Evolutionary conservation across 371 early-diverging fungal species (phyloP).

Genomic region (Mortierella sp.): DNA sequence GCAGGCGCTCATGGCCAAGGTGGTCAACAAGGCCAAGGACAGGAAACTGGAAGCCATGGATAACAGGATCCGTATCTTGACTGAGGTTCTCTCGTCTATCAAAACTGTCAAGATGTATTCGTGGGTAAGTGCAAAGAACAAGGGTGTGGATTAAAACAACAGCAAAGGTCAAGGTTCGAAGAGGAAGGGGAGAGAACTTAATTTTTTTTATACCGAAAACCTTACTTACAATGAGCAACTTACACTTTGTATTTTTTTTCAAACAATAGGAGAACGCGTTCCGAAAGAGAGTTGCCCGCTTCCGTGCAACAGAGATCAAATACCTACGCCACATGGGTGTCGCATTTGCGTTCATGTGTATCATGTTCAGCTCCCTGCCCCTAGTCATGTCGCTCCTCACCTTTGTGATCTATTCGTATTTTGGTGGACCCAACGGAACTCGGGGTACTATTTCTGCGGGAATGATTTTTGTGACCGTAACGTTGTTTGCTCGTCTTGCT

Average conservation of each 20-base stretch:
- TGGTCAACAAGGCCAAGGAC: slow-evolving; percentile 34
- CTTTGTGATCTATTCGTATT: slow-evolving; percentile 32
- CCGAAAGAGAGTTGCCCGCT: slow-evolving; percentile 20
- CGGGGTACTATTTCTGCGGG: slow-evolving; percentile 38
- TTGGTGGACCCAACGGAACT: slow-evolving; percentile 51
- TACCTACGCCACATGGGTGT: slow-evolving; percentile 24
- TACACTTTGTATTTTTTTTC: not conserved
- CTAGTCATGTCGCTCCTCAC: slow-evolving; percentile 52
- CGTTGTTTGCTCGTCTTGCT: slow-evolving; percentile 31
- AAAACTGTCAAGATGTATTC: slow-evolving; percentile 65
- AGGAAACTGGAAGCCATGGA: slow-evolving; percentile 66
- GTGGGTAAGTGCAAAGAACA: slow-evolving; percentile 80
- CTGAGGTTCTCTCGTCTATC: slow-evolving; percentile 62
- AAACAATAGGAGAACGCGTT: slow-evolving; percentile 59
- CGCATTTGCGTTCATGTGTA: slow-evolving; percentile 40
- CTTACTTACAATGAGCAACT: not conserved
- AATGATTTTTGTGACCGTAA: slow-evolving; percentile 50
- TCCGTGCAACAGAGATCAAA: slow-evolving; percentile 38
- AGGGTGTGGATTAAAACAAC: not conserved
- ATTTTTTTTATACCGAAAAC: not conserved
- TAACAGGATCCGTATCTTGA: slow-evolving; percentile 67
- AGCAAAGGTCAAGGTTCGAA: no score
- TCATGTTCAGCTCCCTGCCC: slow-evolving; percentile 48
- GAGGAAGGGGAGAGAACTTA: not conserved
- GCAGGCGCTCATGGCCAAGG: slow-evolving; percentile 32